Conservation (phyloP, 768 basidiomycete species). For the Pholiota microspora region DNA sequence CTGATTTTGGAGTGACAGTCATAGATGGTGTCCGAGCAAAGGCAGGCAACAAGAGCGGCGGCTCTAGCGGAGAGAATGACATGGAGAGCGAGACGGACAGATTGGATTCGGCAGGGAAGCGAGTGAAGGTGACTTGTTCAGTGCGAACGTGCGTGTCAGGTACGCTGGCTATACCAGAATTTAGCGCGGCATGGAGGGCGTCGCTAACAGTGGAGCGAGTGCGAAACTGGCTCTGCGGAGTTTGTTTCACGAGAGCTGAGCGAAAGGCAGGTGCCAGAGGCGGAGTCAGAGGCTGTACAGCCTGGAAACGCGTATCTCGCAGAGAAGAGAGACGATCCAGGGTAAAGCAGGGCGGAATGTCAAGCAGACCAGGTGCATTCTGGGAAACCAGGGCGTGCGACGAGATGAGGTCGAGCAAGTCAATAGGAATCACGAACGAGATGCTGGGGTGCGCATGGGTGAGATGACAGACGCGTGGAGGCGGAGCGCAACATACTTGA, state of each 20-base stretch:
- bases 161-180: constrained; percentile 11
- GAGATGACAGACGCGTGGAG: constrained; percentile 23
- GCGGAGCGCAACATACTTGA: constrained; percentile 56
- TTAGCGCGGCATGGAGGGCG: constrained; percentile 34
- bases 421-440: constrained; percentile 60
- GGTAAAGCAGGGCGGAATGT: constrained; percentile 40
- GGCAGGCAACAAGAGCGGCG: constrained; percentile 1
- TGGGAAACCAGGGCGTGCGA: constrained; percentile 37
- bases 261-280: constrained; percentile 13
- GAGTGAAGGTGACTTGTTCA: neutral
- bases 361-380: constrained; percentile 43
- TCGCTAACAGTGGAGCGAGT: constrained; percentile 31
- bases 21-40: neutral
- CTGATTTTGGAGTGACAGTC: neutral
- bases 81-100: constrained; percentile 22
- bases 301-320: constrained; percentile 13
- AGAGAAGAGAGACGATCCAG: constrained; percentile 38
- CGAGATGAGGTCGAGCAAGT: constrained; percentile 52
- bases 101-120: constrained; percentile 4
- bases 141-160: neutral
- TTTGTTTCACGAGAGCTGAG: constrained; percentile 12
- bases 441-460: constrained; percentile 39
- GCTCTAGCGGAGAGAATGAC: constrained; percentile 6
- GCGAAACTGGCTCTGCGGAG: constrained; percentile 11
- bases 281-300: constrained; percentile 1